phyloP scores from a whole-genome alignment of 371 early-diverging fungal genomes.

The Lichtheimia hyalospora region DNA sequence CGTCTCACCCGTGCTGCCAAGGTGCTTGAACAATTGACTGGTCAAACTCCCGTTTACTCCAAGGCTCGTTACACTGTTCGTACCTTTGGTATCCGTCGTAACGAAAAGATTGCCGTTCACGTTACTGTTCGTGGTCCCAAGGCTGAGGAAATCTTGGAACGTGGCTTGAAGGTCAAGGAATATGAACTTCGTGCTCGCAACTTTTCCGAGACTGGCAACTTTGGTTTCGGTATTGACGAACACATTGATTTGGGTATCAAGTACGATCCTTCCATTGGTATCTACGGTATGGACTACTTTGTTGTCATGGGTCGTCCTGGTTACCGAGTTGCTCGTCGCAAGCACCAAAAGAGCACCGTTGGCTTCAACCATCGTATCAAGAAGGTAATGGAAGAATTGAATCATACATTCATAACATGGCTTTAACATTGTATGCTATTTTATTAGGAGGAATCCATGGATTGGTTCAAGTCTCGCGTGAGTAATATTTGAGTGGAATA shows the following conservation, averaged over 20 bases:
- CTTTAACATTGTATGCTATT: not conserved
- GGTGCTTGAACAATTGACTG: conserved; percentile 99
- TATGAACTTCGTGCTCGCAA: conserved; percentile 95
- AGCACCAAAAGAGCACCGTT: conserved; percentile 84
- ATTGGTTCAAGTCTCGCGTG: conserved; percentile 85
- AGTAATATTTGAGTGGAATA: conserved; percentile 6
- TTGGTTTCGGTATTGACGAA: conserved; percentile 99
- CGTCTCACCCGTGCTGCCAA: conserved; percentile 99
- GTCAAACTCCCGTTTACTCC: conserved; percentile 98
- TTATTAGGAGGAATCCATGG: conserved; percentile 69
- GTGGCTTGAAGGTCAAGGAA: conserved; percentile 99
- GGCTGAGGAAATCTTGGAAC: conserved; percentile 94
- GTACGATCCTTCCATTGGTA: conserved; percentile 99
- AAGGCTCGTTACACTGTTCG: conserved; percentile 99
- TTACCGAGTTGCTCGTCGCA: conserved; percentile 95
- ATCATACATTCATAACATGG: not conserved
- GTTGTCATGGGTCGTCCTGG: conserved; percentile 99
- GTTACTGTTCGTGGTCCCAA: conserved; percentile 96
- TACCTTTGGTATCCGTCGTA: conserved; percentile 99
- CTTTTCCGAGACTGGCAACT: conserved; percentile 99
- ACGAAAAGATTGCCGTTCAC: conserved; percentile 99
- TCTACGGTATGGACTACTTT: conserved; percentile 98
- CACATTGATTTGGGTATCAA: conserved; percentile 99
- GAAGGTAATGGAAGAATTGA: conserved; percentile 48
- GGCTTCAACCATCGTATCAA: conserved; percentile 93